These are phyloP conservation scores for Pleurotus tuber-regium DNA, from an alignment of 768 basidiomycete genomes.

Conservation along the genomic window DNA sequence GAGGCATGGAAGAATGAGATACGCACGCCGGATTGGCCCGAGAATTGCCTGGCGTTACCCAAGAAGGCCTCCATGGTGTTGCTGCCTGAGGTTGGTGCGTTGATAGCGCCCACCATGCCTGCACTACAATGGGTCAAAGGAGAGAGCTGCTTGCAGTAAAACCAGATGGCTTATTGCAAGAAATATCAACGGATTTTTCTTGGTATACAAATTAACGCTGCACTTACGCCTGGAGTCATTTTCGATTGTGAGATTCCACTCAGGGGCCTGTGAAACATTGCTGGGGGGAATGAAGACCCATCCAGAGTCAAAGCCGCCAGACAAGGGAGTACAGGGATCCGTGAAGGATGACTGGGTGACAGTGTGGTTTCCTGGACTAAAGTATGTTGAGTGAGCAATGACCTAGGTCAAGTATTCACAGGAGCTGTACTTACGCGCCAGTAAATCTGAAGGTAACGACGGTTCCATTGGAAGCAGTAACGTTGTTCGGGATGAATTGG, in stretches of 20 bases:
- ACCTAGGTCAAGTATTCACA: too few relatives aligned
- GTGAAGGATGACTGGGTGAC: conserved; percentile 50
- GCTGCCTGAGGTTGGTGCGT: conserved; percentile 41
- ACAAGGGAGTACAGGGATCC: conserved; percentile 41
- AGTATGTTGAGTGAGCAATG: neutral
- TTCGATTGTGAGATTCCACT: conserved; percentile 52
- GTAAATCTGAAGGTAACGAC: conserved; percentile 49
- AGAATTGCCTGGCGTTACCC: conserved; percentile 27
- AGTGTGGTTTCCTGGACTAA: conserved; percentile 50
- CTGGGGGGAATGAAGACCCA: conserved; percentile 37
- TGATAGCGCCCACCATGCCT: conserved; percentile 54
- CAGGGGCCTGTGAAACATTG: conserved; percentile 26
- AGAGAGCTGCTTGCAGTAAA: conserved; percentile 47
- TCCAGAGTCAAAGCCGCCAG: conserved; percentile 55
- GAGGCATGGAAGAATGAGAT: conserved; percentile 9
- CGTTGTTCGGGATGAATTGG: conserved; percentile 41
- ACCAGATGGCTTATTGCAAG: conserved; percentile 41
- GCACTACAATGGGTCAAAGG: conserved; percentile 39
- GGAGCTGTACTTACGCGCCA: conserved; percentile 38
- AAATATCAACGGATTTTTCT: conserved; percentile 21
- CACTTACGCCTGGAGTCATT: conserved; percentile 42
- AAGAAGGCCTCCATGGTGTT: conserved; percentile 39
- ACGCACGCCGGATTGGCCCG: conserved; percentile 32
- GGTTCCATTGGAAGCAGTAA: conserved; percentile 42
- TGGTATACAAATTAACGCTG: conserved; percentile 6